Evolutionary conservation across 228 moss, liverwort and hornwort species (phyloP), one percentile per base, ranked within the genome.

Genomic region (Sphagnum fallax): DNA sequence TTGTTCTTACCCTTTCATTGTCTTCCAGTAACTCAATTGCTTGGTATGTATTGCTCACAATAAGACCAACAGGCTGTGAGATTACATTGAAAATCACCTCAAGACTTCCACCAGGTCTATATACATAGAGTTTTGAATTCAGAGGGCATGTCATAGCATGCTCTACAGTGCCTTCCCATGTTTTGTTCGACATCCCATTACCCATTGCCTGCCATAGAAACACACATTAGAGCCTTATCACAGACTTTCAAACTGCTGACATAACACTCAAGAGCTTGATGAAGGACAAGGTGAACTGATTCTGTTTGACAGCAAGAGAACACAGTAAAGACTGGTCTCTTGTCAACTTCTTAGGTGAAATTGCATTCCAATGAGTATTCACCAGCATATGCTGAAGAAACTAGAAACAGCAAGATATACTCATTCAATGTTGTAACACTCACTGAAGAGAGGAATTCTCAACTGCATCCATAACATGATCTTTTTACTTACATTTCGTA

Each of bases 91-190:
- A 94, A 16, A 94, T 91, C 13, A 94, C 90, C n/a, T 91, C 91
- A 5, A 91, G 91, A 79, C 89, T 91, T 49, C 89, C 91, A 70
- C 89, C 90, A 7, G 91, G 88, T 60, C 88, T 89, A 60, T 94
- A 91, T 8, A 94, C 91, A 55, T 94, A 86, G 59, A 91, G 66
- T 70, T 88, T 91, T 47, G 89, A 86, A 67, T 86, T 94, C 62
- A 94, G 84, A 51, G 90, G 84, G 76, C 90, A 91, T 5, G 94
- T 90, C 71, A 88, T 91, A 0, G 94, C 90, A 61, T 94, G 91
- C 78, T 94, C 94, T 55, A 94, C 88, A 4, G 91, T 94, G 10
- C 94, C 91, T 65, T 94, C 91, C 94, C 91, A 94, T 91, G 91
- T 94, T 72, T 94, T 94, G 77, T 94, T 94, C 5, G 91, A 94